A percentile compares a stretch with the other conserved stretches of the same genome.
Conservation (phyloP, 345 rosid species). For the Salix purpurea region DNA sequence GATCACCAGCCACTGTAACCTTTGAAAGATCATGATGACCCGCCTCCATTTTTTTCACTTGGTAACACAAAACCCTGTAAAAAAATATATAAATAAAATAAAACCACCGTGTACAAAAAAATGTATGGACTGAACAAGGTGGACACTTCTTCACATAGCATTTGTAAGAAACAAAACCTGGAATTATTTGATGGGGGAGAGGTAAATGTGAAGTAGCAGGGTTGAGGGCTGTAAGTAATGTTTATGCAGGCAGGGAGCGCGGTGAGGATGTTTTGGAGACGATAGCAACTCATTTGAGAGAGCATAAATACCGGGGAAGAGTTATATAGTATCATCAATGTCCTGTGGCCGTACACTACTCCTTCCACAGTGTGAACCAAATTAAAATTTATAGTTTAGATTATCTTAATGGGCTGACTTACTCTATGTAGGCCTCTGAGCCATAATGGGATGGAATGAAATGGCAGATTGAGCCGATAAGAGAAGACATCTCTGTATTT, state of each 20-base stretch:
- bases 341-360: neutral
- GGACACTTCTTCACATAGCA: neutral
- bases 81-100: neutral
- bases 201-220: neutral
- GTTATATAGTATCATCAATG: neutral
- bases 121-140: neutral
- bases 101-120: neutral
- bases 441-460: neutral
- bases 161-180: neutral
- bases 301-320: neutral
- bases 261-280: neutral
- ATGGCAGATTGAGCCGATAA: too few species aligned
- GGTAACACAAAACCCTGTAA: neutral
- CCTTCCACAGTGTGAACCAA: neutral
- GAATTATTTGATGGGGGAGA: too few species aligned
- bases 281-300: conserved; percentile 2
- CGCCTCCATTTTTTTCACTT: conserved; percentile 3
- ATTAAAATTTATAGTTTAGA: too few species aligned
- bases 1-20: conserved; percentile 37
- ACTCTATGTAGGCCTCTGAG: neutral
- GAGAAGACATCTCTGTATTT: neutral
- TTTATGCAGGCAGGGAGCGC: neutral
- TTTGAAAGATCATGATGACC: conserved; percentile 20
- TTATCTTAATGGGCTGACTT: neutral
- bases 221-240: neutral